Evolutionary conservation across 768 basidiomycete species (phyloP), one percentile per base, ranked within the genome.

Genomic region (Leucosporidium creatinivorum): DNA sequence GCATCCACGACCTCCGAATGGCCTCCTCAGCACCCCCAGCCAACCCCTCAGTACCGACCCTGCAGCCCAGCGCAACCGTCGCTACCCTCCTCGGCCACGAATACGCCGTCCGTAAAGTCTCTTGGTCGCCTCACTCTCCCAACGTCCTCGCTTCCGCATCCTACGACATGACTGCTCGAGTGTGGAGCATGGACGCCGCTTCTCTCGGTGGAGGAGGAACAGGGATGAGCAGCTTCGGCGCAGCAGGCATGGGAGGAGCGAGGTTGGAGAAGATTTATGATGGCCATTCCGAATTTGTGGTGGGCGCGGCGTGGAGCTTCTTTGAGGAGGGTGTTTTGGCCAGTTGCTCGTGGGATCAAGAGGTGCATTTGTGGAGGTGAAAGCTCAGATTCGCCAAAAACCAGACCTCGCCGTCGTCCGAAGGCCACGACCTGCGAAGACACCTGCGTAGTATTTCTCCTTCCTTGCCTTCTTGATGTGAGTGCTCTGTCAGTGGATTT

Each of bases 81-180:
- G 66, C 75, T 23, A 85, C 86, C 67, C 78, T 93, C 17, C 79
- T 84, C 5, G 92, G 92, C 9, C 92, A 94, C 74, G 91, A 93
- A 78, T 93, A 91, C 75, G 92, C 92, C 3, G 85, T 93, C 54
- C 81, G 92, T 51, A 89, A 89, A 76, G 84, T 94, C 5, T 88
- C 90, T 69, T 94, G 92, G 91, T 72, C 67, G 2, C 78, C 79
- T 8, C 75, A 79, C 61, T 63, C 69, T 10, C 19, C 65, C 4
- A 65, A 75, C 54, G 39, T 77, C 7, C 61, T 82, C 28, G 80
- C 80, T 13, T 84, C 83, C 44, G 83, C 84, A 49, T 87, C 88
- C 74, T 93, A 97, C 79, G 94, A 98, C 76, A 98, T 97, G 94
- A 92, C 92, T 1, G 91, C 88, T 78, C 82, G 91, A 77, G 82